These are phyloP conservation scores for Gyrodon lividus DNA, from an alignment of 768 basidiomycete species.

Conservation along the genomic window DNA sequence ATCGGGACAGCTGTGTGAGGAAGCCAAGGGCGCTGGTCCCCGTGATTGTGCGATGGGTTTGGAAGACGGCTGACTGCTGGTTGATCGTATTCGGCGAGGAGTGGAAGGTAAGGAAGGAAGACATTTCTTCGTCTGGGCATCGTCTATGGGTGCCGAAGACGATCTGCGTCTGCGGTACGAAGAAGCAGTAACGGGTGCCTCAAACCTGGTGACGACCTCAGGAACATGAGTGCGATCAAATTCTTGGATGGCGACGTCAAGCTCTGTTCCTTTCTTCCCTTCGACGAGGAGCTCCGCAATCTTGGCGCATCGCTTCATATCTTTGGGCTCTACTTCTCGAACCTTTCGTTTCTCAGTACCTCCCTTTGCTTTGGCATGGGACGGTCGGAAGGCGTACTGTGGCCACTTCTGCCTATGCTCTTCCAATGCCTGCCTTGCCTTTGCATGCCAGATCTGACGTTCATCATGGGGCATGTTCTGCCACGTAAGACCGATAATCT, in stretches of 20 bases:
- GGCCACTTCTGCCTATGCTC: slow-evolving; percentile 74
- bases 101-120: slow-evolving; percentile 24
- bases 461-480: slow-evolving; percentile 74
- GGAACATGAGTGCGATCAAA: slow-evolving; percentile 54
- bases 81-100: slow-evolving; percentile 19
- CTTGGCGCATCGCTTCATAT: slow-evolving; percentile 60
- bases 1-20: slow-evolving; percentile 29
- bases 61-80: slow-evolving; percentile 23
- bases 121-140: slow-evolving; percentile 35
- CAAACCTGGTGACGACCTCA: slow-evolving; percentile 69
- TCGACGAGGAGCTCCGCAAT: slow-evolving; percentile 65
- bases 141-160: slow-evolving; percentile 56
- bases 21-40: slow-evolving; percentile 1
- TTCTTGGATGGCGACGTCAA: slow-evolving; percentile 61
- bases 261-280: slow-evolving; percentile 62
- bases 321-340: slow-evolving; percentile 46
- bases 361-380: slow-evolving; percentile 40
- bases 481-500: slow-evolving; percentile 85
- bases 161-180: slow-evolving; percentile 69
- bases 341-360: slow-evolving; percentile 34
- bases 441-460: slow-evolving; percentile 72
- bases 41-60: slow-evolving; percentile 4
- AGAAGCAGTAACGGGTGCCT: slow-evolving; percentile 70
- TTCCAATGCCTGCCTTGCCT: slow-evolving; percentile 69
- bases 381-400: slow-evolving; percentile 70